Evolutionary conservation across 2,329 filamentous ascomycete species (phyloP).

Genomic region (Diaporthe sp.): DNA sequence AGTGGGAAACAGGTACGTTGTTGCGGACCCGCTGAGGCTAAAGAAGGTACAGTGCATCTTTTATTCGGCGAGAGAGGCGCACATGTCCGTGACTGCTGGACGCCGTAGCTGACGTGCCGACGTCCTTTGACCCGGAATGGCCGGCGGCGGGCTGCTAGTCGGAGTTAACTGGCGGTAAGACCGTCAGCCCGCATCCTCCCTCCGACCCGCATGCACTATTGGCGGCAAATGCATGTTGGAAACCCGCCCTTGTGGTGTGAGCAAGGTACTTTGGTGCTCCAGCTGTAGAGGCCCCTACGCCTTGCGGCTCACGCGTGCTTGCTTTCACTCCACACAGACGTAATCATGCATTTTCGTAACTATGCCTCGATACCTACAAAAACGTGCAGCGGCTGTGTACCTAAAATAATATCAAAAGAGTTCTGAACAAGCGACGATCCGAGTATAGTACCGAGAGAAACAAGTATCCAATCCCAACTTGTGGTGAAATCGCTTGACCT

Average conservation of each 20-base stretch:
- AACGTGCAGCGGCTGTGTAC: slow-evolving; percentile 5
- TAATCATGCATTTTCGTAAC: slow-evolving; percentile 12
- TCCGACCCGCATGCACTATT: neutral
- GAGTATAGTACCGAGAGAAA: neutral
- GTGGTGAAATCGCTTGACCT: slow-evolving; percentile 17
- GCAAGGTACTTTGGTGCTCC: neutral
- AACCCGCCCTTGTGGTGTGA: neutral
- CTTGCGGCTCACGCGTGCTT: neutral
- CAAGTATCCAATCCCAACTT: neutral
- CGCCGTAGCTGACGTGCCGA: neutral
- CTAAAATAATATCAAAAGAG: slow-evolving; percentile 1
- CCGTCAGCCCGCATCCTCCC: neutral
- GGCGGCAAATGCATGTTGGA: neutral
- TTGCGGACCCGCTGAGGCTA: neutral
- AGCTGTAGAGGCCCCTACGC: neutral
- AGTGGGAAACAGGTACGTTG: slow-evolving; percentile 9
- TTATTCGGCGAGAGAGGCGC: neutral
- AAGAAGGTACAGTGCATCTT: neutral
- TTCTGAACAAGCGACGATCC: neutral
- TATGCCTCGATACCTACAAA: slow-evolving; percentile 9
- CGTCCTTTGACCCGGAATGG: slow-evolving; percentile 15
- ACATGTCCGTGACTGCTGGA: neutral
- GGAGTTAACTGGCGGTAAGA: slow-evolving; percentile 28
- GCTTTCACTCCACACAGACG: neutral
- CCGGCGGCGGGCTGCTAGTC: neutral